Conservation (phyloP, 306 rosid genomes). For the Cicer yamashitae region DNA sequence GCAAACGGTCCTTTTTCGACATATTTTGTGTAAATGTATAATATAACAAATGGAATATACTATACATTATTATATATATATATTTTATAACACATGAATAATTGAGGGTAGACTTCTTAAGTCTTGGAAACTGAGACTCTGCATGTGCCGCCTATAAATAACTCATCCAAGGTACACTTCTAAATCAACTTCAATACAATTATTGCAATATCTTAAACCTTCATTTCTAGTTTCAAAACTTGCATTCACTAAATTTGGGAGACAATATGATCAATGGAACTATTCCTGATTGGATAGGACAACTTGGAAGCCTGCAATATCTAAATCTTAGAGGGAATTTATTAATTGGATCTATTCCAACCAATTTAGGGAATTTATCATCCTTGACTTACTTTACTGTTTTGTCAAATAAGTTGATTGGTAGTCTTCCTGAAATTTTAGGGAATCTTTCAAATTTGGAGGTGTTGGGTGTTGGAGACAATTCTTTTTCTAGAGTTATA, state of each 20-base stretch:
- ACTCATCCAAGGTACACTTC: background rate
- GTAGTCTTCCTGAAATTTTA: background rate
- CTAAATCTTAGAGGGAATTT: background rate
- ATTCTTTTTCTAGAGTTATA: background rate
- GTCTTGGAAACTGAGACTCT: background rate
- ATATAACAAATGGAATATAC: no score
- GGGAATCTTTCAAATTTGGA: background rate
- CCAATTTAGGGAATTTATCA: background rate
- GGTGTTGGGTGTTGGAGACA: rapidly evolving
- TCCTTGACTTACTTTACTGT: rapidly evolving
- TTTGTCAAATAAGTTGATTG: background rate
- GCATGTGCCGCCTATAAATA: background rate
- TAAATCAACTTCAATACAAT: no score
- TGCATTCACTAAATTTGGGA: rapidly evolving
- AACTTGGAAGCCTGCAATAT: background rate
- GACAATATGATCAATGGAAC: background rate
- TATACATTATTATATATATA: no score
- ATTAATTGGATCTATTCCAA: background rate
- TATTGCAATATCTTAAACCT: background rate
- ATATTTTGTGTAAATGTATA: no score
- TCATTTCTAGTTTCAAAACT: background rate
- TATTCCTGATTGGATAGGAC: background rate
- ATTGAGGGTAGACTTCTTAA: no score
- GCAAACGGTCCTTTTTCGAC: no score
- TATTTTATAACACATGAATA: no score